Evolutionary conservation across 345 rosid species (phyloP).

Genomic region (Garcia nutans): DNA sequence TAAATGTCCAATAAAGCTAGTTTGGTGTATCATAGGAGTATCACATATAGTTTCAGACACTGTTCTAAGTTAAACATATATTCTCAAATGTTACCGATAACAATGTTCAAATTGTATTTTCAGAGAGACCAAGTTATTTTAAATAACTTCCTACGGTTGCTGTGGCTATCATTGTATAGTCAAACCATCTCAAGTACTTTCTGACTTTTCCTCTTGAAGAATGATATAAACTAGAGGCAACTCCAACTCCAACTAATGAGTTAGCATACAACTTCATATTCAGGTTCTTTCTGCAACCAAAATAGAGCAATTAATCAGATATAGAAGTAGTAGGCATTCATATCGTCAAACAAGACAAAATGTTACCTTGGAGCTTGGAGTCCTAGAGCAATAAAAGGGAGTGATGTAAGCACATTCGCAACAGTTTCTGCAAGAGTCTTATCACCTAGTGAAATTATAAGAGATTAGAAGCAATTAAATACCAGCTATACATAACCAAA

Average conservation of each 20-base stretch:
- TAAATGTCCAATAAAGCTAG: not conserved
- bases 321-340: not conserved
- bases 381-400: conserved; percentile 87
- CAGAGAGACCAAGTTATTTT: not conserved
- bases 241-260: conserved; percentile 92
- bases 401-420: conserved; percentile 85
- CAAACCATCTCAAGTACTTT: conserved; percentile 83
- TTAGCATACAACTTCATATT: conserved; percentile 78
- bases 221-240: conserved; percentile 84
- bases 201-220: conserved; percentile 76
- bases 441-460: conserved; percentile 55
- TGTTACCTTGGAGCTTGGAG: conserved; percentile 84
- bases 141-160: conserved; percentile 60
- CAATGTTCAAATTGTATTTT: too few relatives aligned
- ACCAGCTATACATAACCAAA: not conserved
- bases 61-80: not conserved
- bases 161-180: conserved; percentile 92
- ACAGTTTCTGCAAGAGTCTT: conserved; percentile 54
- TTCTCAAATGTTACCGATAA: not conserved
- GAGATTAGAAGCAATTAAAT: conserved; percentile 7
- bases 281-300: conserved; percentile 59
- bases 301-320: conserved; percentile 14
- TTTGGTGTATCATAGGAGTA: not conserved
- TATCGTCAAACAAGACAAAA: not conserved
- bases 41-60: not conserved